phyloP scores from a whole-genome alignment of 2,329 filamentous ascomycete species.

The Talaromyces piceae region DNA sequence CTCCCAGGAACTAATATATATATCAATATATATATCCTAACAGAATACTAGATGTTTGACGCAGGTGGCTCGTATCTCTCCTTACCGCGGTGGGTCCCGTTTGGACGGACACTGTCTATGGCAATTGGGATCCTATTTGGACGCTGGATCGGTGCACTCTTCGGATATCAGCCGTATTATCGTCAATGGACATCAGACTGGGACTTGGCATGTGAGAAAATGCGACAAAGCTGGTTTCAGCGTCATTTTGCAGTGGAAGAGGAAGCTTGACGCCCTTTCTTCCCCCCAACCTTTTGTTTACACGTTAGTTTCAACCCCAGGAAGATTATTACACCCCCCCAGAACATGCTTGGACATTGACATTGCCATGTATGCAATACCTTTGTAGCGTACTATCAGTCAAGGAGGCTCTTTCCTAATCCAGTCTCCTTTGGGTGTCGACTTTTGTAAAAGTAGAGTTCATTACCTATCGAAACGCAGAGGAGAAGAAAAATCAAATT shows the following conservation, averaged over 20 bases:
- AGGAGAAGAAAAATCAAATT: not conserved
- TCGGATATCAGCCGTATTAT: not conserved
- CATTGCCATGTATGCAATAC: too few relatives aligned
- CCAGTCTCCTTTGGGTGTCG: not conserved
- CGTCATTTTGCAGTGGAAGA: conserved; percentile 11
- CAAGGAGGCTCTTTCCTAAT: not conserved
- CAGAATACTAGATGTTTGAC: conserved; percentile 29
- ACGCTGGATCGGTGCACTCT: not conserved
- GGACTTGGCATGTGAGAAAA: not conserved
- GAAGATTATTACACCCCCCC: too few relatives aligned
- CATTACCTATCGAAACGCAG: not conserved
- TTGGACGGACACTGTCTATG: not conserved
- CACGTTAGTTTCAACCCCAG: not conserved
- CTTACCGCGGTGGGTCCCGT: not conserved
- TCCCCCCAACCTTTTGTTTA: not conserved
- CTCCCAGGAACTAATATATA: not conserved
- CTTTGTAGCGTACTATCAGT: not conserved
- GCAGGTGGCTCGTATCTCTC: conserved; percentile 31
- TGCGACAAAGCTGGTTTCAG: conserved; percentile 6
- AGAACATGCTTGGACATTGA: too few relatives aligned
- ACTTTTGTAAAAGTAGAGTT: not conserved
- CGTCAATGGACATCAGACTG: not conserved
- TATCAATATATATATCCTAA: too few relatives aligned
- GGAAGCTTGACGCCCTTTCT: not conserved
- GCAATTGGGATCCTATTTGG: not conserved